phyloP scores from a whole-genome alignment of 345 rosid species.

The Stellera chamaejasme region DNA sequence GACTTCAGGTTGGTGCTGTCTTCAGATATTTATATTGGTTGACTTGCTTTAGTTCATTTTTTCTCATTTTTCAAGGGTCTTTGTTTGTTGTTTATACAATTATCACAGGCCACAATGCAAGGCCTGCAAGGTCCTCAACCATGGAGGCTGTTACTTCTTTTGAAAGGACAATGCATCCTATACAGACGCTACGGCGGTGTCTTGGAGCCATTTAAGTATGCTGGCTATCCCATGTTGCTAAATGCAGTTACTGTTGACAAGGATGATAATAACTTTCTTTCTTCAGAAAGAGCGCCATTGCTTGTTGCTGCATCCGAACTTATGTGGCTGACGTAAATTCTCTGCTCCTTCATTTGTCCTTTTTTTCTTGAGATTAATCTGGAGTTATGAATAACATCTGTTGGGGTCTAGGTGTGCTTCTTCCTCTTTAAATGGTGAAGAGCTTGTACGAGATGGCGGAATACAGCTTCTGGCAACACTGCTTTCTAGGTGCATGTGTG shows the following conservation, averaged over 20 bases:
- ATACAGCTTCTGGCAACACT: slow-evolving; percentile 82
- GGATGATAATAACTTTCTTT: slow-evolving; percentile 88
- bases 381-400: not conserved
- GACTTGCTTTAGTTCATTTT: slow-evolving; percentile 8
- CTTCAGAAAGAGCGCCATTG: slow-evolving; percentile 85
- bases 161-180: slow-evolving; percentile 95
- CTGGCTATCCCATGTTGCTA: slow-evolving; percentile 98
- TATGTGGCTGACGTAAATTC: slow-evolving; percentile 75
- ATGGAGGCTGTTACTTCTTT: slow-evolving; percentile 91
- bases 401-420: slow-evolving; percentile 64
- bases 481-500: slow-evolving; percentile 89
- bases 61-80: not conserved
- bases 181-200: slow-evolving; percentile 80
- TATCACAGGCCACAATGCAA: slow-evolving; percentile 93
- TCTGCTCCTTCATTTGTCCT: slow-evolving; percentile 7
- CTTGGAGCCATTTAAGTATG: slow-evolving; percentile 95
- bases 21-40: slow-evolving; percentile 3
- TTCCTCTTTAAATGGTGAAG: slow-evolving; percentile 98
- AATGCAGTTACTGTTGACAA: slow-evolving; percentile 83
- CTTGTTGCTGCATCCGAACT: slow-evolving; percentile 99
- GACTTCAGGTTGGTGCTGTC: slow-evolving; percentile 68
- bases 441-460: slow-evolving; percentile 97
- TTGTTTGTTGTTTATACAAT: slow-evolving; percentile 3
- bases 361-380: slow-evolving; percentile 7
- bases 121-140: slow-evolving; percentile 99